A percentile compares a stretch with the other conserved stretches of the same genome.
These are phyloP conservation scores for Pascua sp. DNA, from an alignment of 1,284 basidiomycete species.

Conservation along the genomic window DNA sequence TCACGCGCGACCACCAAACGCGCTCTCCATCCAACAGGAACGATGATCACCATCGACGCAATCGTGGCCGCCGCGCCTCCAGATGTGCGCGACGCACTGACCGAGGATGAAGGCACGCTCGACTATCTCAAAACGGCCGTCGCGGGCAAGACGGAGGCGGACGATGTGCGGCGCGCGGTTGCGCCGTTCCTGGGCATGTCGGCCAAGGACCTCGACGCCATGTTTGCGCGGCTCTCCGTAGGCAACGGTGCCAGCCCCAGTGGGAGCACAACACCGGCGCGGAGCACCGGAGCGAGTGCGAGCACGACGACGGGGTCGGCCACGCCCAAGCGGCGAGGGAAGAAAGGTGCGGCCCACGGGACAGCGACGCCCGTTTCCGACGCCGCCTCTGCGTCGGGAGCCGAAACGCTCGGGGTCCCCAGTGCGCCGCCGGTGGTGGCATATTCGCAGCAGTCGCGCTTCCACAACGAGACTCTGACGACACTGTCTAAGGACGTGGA, in stretches of 20 bases:
- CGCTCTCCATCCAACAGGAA: background rate
- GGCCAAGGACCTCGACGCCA: slow-evolving; percentile 5
- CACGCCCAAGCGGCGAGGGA: background rate
- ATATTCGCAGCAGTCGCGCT: slow-evolving; percentile 51
- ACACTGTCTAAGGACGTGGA: slow-evolving; percentile 53
- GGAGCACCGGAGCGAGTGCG: background rate
- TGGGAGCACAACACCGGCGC: background rate
- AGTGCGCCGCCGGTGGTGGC: slow-evolving; percentile 6
- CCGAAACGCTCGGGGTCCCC: background rate
- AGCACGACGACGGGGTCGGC: background rate
- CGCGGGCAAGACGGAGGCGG: slow-evolving; percentile 1
- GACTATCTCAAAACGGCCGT: slow-evolving; percentile 9
- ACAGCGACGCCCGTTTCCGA: background rate
- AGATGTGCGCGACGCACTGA: slow-evolving; percentile 12
- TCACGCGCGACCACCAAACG: too few relatives aligned
- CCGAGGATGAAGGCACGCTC: slow-evolving; percentile 11
- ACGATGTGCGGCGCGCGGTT: slow-evolving; percentile 7
- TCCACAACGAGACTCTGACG: slow-evolving; percentile 53
- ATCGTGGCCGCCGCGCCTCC: slow-evolving; percentile 11
- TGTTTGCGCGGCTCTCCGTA: slow-evolving; percentile 9
- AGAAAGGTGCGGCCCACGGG: too few relatives aligned
- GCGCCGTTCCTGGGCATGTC: slow-evolving; percentile 17
- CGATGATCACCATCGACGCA: slow-evolving; percentile 14
- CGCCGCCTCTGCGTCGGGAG: background rate
- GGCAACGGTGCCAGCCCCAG: background rate